Evolutionary conservation across 768 basidiomycete species (phyloP), one percentile per base, ranked within the genome.

Genomic region (Mycena galopus): DNA sequence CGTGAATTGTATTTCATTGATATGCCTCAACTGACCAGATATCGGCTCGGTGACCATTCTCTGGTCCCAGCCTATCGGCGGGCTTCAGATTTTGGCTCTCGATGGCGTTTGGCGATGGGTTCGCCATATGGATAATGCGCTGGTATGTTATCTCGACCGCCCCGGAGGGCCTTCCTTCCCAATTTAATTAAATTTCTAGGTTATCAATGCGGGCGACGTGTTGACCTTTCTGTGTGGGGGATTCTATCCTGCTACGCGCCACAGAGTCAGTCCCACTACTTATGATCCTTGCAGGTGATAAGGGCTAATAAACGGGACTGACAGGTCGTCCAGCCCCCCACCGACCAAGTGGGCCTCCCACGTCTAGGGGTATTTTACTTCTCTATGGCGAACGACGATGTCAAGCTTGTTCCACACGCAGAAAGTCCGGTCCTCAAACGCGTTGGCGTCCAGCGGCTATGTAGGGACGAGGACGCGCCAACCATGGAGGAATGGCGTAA

Each of bases 341-440:
- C 67, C 0, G 86, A 88, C 73, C 88, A 89, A 72, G 82, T 79
- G 14, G 79, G 78, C 30, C 78, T 79, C 55, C 77, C 83, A 12
- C 85, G 88, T n/a, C 80, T 89, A 2, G 87, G 88, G 11, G 80
- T 83, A 7, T 87, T 87, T 76, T 87, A 87, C 74, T 88, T 89
- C 71, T 77, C 77, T n/a, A 78, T 85, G 72, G 76, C 84, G 7
- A 81, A 88, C 73, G 87, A 88, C 75, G 77, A 84, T 30, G 81
- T 85, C n/a, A 79, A 77, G 50, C 80, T 88, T n/a, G 72, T 76
- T 2, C 87, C 88, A 5, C 73, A 83, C 27, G 69, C 67, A 5
- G 81, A 85, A 19, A 88, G 88, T 69, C 84, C 87, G 0, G 84
- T 86, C 4, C 75, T 88, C 10, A 80, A 86, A 69, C 77, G 78